Percentiles rank a stretch among this genome's conserved stretches.
Evolutionary conservation across 176 grass and related monocot genomes (phyloP).

Genomic region (Carex scoparia): DNA sequence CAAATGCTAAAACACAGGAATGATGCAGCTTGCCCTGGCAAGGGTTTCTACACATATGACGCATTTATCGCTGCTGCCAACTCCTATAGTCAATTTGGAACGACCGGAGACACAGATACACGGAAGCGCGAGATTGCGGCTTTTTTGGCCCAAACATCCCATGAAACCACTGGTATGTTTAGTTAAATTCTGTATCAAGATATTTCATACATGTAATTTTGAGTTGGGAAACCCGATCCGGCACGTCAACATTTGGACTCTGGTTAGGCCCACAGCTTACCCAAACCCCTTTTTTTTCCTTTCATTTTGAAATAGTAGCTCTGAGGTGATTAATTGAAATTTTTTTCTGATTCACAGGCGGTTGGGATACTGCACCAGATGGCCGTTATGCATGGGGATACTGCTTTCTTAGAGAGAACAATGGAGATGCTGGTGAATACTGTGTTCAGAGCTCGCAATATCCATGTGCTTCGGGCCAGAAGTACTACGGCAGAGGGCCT

Average conservation of each 20-base stretch:
- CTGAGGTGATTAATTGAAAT: background rate
- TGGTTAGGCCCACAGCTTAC: no score
- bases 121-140: constrained; percentile 44
- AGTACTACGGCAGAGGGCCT: constrained; percentile 32
- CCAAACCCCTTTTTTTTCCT: no score
- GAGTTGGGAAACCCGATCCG: background rate
- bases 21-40: constrained; percentile 26
- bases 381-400: constrained; percentile 48
- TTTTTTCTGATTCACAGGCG: constrained; percentile 14
- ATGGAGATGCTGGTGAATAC: constrained; percentile 2
- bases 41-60: constrained; percentile 47
- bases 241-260: no score
- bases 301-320: background rate
- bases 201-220: background rate
- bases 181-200: background rate
- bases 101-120: background rate
- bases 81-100: constrained; percentile 34
- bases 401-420: constrained; percentile 18
- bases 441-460: constrained; percentile 18
- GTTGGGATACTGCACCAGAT: constrained; percentile 33
- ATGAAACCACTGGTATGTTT: constrained; percentile 39
- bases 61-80: constrained; percentile 43
- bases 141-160: constrained; percentile 53
- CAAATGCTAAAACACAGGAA: constrained; percentile 49
- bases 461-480: constrained; percentile 26